Percentiles rank a stretch among this genome's conserved stretches.
Evolutionary conservation across 305 asterid species (phyloP).

Genomic region (Fraxinus platypoda): DNA sequence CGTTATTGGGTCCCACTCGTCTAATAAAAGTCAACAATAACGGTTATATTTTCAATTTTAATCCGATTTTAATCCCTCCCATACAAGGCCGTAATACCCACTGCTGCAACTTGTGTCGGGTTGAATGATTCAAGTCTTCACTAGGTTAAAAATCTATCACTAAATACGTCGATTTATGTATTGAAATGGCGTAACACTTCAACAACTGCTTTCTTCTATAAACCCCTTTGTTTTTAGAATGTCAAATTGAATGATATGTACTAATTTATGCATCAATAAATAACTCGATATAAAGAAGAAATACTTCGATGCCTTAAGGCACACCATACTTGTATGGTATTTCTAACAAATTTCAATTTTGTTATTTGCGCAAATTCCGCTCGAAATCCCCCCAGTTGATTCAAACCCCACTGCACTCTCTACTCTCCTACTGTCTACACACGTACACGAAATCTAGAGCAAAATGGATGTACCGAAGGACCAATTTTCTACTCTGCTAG

Average conservation of each 20-base stretch:
- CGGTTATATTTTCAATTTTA: too few species aligned
- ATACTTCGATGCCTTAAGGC: neutral
- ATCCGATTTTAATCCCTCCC: too few species aligned
- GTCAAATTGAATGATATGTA: neutral
- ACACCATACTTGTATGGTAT: neutral
- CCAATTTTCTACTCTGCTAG: constrained; percentile 68
- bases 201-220: neutral
- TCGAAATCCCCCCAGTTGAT: neutral
- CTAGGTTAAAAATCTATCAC: neutral
- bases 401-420: neutral
- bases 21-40: too few species aligned
- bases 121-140: neutral
- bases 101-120: neutral
- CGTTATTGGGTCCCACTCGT: too few species aligned
- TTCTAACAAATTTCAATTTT: neutral
- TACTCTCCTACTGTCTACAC: neutral
- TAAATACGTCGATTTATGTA: too few species aligned
- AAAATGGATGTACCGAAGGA: constrained; percentile 87
- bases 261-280: neutral
- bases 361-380: neutral
- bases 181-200: neutral
- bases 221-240: neutral
- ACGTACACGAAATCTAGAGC: neutral
- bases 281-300: neutral
- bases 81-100: too few species aligned